Percentiles rank a stretch among this genome's conserved stretches.
Conservation (phyloP, 768 basidiomycete genomes). For the Suillus luteus region DNA sequence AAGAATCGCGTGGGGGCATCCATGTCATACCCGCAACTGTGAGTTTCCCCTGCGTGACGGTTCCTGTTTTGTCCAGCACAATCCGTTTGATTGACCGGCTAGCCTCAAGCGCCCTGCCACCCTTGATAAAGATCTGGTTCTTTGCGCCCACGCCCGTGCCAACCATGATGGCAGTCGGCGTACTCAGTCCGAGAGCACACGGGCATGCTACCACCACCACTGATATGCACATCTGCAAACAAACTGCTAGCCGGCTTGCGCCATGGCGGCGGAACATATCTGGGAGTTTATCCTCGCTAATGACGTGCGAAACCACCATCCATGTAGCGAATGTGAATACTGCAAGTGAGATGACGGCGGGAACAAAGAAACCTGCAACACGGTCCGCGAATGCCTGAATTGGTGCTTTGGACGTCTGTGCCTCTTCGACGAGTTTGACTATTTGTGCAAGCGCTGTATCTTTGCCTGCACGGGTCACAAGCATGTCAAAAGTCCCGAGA, state of each 20-base stretch:
- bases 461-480: slow-evolving; percentile 92
- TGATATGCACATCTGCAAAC: slow-evolving; percentile 95
- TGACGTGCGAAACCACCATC: slow-evolving; percentile 69
- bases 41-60: slow-evolving; percentile 94
- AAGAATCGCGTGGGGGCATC: slow-evolving; percentile 48
- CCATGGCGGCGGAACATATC: slow-evolving; percentile 84
- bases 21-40: slow-evolving; percentile 76
- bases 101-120: slow-evolving; percentile 91
- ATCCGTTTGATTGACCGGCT: slow-evolving; percentile 80
- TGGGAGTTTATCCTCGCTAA: slow-evolving; percentile 65
- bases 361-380: slow-evolving; percentile 95
- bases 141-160: slow-evolving; percentile 96
- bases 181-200: slow-evolving; percentile 93
- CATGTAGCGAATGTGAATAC: slow-evolving; percentile 80
- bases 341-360: slow-evolving; percentile 83
- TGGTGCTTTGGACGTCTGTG: slow-evolving; percentile 96
- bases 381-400: slow-evolving; percentile 97
- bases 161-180: slow-evolving; percentile 99
- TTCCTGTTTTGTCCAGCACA: slow-evolving; percentile 96
- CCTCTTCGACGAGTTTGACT: slow-evolving; percentile 95
- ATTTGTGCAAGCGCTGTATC: slow-evolving; percentile 97
- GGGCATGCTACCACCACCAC: slow-evolving; percentile 99
- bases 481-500: slow-evolving; percentile 95
- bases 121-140: slow-evolving; percentile 98
- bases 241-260: slow-evolving; percentile 83